These are phyloP conservation scores for Stereocaulon alpinum DNA, from an alignment of 495 filamentous ascomycete species.

Conservation along the genomic window DNA sequence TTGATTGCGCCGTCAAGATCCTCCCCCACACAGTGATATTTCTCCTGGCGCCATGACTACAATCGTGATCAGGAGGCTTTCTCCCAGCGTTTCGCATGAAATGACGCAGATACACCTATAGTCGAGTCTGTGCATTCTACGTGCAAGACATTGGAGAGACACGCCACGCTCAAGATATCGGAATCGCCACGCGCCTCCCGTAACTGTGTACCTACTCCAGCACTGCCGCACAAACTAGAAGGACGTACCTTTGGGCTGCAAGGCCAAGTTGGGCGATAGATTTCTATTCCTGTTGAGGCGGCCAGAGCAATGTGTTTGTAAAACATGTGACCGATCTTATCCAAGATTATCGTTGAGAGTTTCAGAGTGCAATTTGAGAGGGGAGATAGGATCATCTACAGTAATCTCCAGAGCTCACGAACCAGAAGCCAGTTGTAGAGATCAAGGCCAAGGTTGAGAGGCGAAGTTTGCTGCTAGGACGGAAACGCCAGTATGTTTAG, in stretches of 20 bases:
- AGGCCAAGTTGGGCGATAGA: not conserved
- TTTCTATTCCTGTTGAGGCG: not conserved
- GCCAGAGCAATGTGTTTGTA: not conserved
- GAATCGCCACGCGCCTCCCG: conserved; percentile 5
- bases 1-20: conserved; percentile 9
- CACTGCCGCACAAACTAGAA: conserved; percentile 2
- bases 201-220: not conserved
- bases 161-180: conserved; percentile 4
- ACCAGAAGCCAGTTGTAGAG: conserved; percentile 5
- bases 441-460: not conserved
- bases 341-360: not conserved
- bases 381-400: conserved; percentile 6
- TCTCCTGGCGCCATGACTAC: conserved; percentile 11
- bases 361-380: conserved; percentile 1
- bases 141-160: not conserved
- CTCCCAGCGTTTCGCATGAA: conserved; percentile 2
- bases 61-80: conserved; percentile 10
- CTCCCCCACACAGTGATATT: conserved; percentile 8
- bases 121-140: conserved; percentile 1
- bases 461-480: not conserved
- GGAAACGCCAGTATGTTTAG: conserved; percentile 7
- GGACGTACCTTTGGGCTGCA: not conserved
- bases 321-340: conserved; percentile 1
- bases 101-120: conserved; percentile 15
- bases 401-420: conserved; percentile 13